Evolutionary conservation across 768 basidiomycete genomes (phyloP).

Genomic region (Boletus rubropictus): DNA sequence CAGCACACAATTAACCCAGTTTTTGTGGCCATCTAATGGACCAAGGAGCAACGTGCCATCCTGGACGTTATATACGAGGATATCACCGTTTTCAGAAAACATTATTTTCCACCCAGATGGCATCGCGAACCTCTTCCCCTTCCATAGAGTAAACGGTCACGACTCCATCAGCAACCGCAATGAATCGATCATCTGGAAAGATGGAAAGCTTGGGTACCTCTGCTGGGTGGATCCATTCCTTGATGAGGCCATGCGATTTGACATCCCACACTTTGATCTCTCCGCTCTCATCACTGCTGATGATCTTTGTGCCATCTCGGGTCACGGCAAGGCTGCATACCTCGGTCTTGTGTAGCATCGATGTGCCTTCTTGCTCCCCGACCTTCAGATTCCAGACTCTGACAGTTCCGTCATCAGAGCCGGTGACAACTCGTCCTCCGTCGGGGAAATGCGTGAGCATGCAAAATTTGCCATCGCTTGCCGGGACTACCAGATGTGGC

Average conservation of each 20-base stretch:
- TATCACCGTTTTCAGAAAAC: not conserved
- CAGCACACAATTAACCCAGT: not conserved
- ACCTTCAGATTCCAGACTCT: not conserved
- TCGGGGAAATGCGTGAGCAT: not conserved
- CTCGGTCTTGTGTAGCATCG: not conserved
- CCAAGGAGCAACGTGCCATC: not conserved
- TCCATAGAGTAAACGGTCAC: not conserved
- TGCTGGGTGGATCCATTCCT: not conserved
- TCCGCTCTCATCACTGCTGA: not conserved
- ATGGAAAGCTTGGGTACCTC: not conserved
- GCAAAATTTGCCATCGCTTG: not conserved
- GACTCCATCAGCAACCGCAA: not conserved
- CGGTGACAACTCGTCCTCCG: not conserved
- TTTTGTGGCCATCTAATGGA: not conserved
- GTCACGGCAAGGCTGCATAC: not conserved
- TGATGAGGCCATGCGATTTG: not conserved
- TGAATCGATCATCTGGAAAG: slow-evolving; percentile 1
- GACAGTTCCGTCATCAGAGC: not conserved
- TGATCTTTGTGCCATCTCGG: not conserved
- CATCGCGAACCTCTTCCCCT: not conserved
- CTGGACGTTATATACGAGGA: not conserved
- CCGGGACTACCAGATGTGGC: not conserved
- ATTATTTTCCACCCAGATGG: not conserved
- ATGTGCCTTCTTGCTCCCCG: not conserved
- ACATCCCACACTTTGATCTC: not conserved